Evolutionary conservation across 768 basidiomycete genomes (phyloP).

Genomic region (Mrakia blollopis): DNA sequence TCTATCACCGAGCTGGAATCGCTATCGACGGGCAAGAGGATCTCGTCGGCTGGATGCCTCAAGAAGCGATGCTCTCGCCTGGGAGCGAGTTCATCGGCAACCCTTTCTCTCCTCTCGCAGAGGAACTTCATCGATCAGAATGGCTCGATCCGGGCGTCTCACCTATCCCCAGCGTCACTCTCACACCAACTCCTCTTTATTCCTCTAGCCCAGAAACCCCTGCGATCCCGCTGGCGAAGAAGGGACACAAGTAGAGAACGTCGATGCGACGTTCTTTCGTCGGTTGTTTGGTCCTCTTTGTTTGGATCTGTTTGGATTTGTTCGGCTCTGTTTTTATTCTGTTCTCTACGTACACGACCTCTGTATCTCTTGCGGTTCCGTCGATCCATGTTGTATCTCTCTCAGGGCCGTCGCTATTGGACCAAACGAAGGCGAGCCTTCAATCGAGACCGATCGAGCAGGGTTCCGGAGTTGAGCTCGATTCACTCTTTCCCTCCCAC

Average conservation of each 20-base stretch:
- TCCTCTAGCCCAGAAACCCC: not conserved
- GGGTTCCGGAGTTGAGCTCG: too few species aligned
- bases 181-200: too few species aligned
- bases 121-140: not conserved
- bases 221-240: not conserved
- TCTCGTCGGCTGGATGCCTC: not conserved
- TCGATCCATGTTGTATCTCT: not conserved
- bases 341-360: not conserved
- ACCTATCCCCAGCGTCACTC: not conserved
- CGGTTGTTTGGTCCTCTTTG: not conserved
- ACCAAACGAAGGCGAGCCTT: too few species aligned
- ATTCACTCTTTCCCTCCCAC: too few species aligned
- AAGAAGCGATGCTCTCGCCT: not conserved
- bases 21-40: not conserved
- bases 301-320: not conserved
- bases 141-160: not conserved
- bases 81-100: not conserved
- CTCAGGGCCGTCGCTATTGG: not conserved
- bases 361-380: not conserved
- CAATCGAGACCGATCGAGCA: too few species aligned
- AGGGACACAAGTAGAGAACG: not conserved
- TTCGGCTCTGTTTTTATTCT: not conserved
- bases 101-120: not conserved
- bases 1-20: conserved; percentile 4
- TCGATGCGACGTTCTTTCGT: too few species aligned